Percentiles rank a stretch among this genome's conserved stretches.
phyloP scores from a whole-genome alignment of 2,329 filamentous ascomycete genomes.

The Teratosphaeria zuluensis region DNA sequence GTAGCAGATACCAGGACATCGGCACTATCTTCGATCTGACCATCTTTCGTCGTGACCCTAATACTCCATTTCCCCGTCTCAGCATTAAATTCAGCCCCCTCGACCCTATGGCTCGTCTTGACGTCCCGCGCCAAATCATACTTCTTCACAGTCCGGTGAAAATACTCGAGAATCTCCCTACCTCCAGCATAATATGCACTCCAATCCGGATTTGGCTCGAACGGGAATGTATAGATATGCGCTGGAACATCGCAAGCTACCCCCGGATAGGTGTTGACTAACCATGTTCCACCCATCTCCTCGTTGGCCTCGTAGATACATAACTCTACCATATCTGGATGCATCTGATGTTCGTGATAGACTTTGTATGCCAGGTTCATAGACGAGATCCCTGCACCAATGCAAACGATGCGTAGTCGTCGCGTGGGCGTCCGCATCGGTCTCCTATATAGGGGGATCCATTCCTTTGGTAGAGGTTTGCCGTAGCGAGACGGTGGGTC shows the following conservation, averaged over 20 bases:
- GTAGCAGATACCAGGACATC: constrained; percentile 28
- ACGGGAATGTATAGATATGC: constrained; percentile 28
- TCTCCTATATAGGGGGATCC: constrained; percentile 26
- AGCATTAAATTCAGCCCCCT: constrained; percentile 30
- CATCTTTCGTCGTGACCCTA: constrained; percentile 19
- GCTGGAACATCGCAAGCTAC: constrained; percentile 32
- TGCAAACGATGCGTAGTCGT: constrained; percentile 19
- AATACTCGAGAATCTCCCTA: constrained; percentile 33
- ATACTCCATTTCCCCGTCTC: constrained; percentile 27
- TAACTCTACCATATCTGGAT: constrained; percentile 25
- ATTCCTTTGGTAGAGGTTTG: constrained; percentile 17
- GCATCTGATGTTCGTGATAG: constrained; percentile 23
- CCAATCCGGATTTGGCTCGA: constrained; percentile 20
- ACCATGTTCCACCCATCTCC: constrained; percentile 32
- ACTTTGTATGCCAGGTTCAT: constrained; percentile 33
- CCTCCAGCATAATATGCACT: constrained; percentile 29
- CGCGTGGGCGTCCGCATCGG: constrained; percentile 21
- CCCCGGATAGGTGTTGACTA: constrained; percentile 34
- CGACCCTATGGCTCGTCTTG: constrained; percentile 28
- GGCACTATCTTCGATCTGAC: constrained; percentile 18
- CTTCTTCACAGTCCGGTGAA: constrained; percentile 29
- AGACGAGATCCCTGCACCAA: constrained; percentile 28
- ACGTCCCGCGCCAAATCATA: constrained; percentile 30
- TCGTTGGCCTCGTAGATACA: constrained; percentile 34
- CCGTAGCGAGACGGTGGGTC: constrained; percentile 18